Base-by-base conservation (phyloP, 192 early-diverging fungal species). In the Lunasporangiospora selenospora region DNA sequence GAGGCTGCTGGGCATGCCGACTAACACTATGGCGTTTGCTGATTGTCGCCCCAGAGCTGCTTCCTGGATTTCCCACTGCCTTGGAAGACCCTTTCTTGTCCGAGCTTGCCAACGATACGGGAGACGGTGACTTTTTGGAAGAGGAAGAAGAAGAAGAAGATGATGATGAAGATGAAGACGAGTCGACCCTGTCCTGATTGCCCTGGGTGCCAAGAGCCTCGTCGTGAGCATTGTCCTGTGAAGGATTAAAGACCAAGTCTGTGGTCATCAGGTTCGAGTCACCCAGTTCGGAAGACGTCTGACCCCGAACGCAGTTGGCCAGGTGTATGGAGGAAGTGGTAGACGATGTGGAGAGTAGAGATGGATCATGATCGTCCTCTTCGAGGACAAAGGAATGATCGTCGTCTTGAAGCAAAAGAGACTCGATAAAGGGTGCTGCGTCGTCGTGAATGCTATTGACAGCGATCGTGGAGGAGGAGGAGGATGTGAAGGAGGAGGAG, bases 21-120 rank as follows among this genome's bases (percentile, higher is more conserved):
- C 67, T 71, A 11, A 71, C 67, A 29, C 67, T 71, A 37, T 71
- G 67, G 24, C 67, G 67, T 32, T 61, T 61, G 18, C 43, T 40
- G 6, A 47, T 43, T 21, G 46, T 48, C 4, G 33, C 13, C 21
- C 51, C 53, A n/a, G n/a, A n/a, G n/a, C n/a, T n/a, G n/a, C n/a
- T n/a, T n/a, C n/a, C n/a, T n/a, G n/a, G n/a, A n/a, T n/a, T n/a
- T n/a, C n/a, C n/a, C n/a, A n/a, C n/a, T n/a, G n/a, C n/a, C n/a
- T n/a, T n/a, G 4, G 44, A 34, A 8, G 47, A 21, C 0, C 13
- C 48, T 31, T 71, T 71, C 16, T 41, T 67, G 37, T 7, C 37
- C 37, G 37, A 10, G 7, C 8, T 38, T 38, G 37, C 8, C 15
- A 16, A 13, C 41, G n/a, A n/a, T n/a, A n/a, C n/a, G n/a, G n/a